phyloP scores from a whole-genome alignment of 108 stramenopile species.

The Cyclotella atomus region DNA sequence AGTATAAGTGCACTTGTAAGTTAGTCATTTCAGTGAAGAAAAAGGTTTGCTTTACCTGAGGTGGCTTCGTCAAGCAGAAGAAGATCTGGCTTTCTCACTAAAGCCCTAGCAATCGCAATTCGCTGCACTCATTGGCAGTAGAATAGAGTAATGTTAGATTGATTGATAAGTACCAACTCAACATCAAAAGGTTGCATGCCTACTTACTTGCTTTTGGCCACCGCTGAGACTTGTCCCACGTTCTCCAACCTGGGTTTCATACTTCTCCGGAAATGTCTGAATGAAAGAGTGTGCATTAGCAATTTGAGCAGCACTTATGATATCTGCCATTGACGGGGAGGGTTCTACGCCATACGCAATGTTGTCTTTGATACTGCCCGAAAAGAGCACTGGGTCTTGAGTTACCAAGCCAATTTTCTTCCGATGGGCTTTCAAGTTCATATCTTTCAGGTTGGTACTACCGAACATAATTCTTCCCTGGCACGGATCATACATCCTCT shows the following conservation, averaged over 20 bases:
- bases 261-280: constrained; percentile 74
- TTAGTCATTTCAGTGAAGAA: too few species aligned
- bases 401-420: constrained; percentile 89
- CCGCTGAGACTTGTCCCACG: constrained; percentile 72
- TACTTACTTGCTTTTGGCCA: constrained; percentile 84
- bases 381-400: constrained; percentile 85
- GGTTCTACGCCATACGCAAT: constrained; percentile 82
- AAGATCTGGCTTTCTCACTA: constrained; percentile 78
- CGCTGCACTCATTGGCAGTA: constrained; percentile 37
- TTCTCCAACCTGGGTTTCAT: constrained; percentile 88
- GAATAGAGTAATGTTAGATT: background rate
- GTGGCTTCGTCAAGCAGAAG: constrained; percentile 90
- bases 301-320: constrained; percentile 82
- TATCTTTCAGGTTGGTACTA: constrained; percentile 69
- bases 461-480: constrained; percentile 82
- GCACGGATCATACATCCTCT: constrained; percentile 94
- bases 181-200: background rate
- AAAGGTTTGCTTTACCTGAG: constrained; percentile 45
- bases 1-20: background rate
- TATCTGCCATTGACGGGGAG: constrained; percentile 64
- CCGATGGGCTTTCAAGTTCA: constrained; percentile 80
- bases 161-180: background rate
- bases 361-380: constrained; percentile 91
- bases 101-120: constrained; percentile 91
- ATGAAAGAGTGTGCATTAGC: constrained; percentile 95